phyloP scores from a whole-genome alignment of 441 rosid genomes.

The Gossypium gossypioides region DNA sequence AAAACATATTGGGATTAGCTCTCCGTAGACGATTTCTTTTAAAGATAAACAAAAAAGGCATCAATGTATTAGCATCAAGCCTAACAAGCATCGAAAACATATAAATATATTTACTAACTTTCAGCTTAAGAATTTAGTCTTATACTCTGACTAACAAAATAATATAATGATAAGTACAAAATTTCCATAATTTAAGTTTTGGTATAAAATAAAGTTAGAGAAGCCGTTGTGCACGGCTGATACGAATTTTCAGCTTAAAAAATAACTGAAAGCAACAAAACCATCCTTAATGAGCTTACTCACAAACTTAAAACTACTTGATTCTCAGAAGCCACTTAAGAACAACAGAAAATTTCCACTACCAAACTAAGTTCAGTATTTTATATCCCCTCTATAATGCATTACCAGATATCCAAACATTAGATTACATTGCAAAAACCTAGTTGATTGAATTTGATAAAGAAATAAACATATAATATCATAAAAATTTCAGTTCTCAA shows the following conservation, averaged over 20 bases:
- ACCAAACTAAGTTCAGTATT: background rate
- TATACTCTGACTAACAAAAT: background rate
- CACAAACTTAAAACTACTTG: background rate
- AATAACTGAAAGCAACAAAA: background rate
- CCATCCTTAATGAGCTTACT: background rate
- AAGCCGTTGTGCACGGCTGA: background rate
- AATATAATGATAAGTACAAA: background rate
- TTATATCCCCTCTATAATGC: background rate
- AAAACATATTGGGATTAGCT: slow-evolving; percentile 7
- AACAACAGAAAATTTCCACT: background rate
- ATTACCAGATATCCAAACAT: background rate
- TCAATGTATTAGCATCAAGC: background rate
- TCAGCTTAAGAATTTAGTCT: background rate
- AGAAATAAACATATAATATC: background rate
- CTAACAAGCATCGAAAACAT: background rate
- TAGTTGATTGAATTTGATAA: background rate
- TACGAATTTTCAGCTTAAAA: background rate
- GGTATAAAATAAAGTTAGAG: background rate
- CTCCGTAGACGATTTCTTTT: too few relatives aligned
- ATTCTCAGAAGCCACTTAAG: background rate
- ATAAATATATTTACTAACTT: background rate
- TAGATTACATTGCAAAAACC: background rate
- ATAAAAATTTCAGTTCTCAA: background rate
- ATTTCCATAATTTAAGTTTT: background rate
- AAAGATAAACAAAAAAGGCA: background rate